phyloP scores from a whole-genome alignment of 176 grass and related monocot species.

The Aechmea fasciata region DNA sequence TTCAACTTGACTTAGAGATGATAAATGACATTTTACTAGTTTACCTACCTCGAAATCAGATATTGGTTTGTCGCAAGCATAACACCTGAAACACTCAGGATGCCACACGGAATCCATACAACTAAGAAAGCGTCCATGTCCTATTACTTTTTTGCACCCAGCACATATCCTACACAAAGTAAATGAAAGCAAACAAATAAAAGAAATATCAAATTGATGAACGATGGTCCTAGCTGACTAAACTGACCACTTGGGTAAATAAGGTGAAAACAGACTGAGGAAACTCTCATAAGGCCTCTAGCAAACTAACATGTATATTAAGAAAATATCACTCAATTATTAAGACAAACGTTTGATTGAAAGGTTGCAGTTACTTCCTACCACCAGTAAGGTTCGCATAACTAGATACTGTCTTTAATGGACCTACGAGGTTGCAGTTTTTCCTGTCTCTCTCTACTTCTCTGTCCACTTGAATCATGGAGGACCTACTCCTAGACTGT shows the following conservation, averaged over 20 bases:
- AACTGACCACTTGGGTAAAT: not conserved
- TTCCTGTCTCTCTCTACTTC: no score
- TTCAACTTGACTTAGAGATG: slow-evolving; percentile 14
- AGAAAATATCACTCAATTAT: not conserved
- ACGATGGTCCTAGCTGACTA: not conserved
- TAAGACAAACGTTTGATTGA: no score
- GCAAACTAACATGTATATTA: not conserved
- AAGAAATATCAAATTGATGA: not conserved
- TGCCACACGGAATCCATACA: slow-evolving; percentile 80
- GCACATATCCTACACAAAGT: slow-evolving; percentile 59
- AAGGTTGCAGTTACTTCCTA: no score
- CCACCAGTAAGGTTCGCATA: no score
- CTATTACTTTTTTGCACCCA: slow-evolving; percentile 61
- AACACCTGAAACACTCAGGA: slow-evolving; percentile 65
- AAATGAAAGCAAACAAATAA: not conserved
- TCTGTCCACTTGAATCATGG: no score
- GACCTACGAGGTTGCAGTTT: no score
- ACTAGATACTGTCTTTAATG: no score
- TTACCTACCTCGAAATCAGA: slow-evolving; percentile 71
- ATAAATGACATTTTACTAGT: slow-evolving; percentile 2
- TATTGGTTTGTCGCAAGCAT: slow-evolving; percentile 58
- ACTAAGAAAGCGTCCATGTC: slow-evolving; percentile 53
- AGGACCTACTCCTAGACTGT: no score
- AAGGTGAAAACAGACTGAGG: not conserved
- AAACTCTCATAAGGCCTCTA: not conserved